A percentile compares a stretch with the other conserved stretches of the same genome.
phyloP scores from a whole-genome alignment of 1,139 yeast species.

The Candida buenavistaensis region DNA sequence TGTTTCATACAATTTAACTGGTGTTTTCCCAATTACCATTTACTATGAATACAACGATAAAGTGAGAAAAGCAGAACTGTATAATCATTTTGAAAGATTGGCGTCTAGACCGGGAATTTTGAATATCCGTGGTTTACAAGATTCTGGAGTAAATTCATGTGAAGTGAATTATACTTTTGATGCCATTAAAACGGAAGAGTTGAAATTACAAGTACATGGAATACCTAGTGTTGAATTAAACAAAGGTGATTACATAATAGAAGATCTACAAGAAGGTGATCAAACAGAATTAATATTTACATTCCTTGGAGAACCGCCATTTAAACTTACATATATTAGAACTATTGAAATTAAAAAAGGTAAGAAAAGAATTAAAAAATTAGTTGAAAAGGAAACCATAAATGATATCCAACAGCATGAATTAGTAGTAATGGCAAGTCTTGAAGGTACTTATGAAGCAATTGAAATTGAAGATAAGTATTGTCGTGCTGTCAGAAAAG shows the following conservation, averaged over 20 bases:
- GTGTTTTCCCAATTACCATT: conserved; percentile 77
- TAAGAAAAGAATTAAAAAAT: conserved; percentile 27
- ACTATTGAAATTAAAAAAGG: conserved; percentile 34
- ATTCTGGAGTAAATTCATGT: conserved; percentile 73
- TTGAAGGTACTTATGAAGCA: conserved; percentile 95
- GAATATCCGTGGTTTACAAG: conserved; percentile 67
- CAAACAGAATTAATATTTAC: conserved; percentile 69
- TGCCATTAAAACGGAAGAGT: conserved; percentile 35
- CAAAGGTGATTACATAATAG: conserved; percentile 70
- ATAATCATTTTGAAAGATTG: conserved; percentile 58
- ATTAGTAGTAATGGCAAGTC: conserved; percentile 70
- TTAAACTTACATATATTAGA: conserved; percentile 57
- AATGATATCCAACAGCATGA: conserved; percentile 67
- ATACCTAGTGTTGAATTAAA: conserved; percentile 90
- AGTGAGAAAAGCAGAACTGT: conserved; percentile 58
- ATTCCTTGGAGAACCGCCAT: conserved; percentile 74
- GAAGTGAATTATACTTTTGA: conserved; percentile 54
- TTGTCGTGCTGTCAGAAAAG: conserved; percentile 54
- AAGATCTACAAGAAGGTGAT: conserved; percentile 89
- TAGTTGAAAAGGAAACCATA: conserved; percentile 77
- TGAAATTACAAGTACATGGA: conserved; percentile 64
- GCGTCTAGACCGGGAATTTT: conserved; percentile 82
- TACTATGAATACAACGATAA: conserved; percentile 71
- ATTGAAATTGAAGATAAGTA: conserved; percentile 79
- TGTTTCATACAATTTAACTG: conserved; percentile 71